Percentiles rank a stretch among this genome's conserved stretches.
Conservation (phyloP, 306 rosid genomes). For the Trichosanthes cucumerina region DNA sequence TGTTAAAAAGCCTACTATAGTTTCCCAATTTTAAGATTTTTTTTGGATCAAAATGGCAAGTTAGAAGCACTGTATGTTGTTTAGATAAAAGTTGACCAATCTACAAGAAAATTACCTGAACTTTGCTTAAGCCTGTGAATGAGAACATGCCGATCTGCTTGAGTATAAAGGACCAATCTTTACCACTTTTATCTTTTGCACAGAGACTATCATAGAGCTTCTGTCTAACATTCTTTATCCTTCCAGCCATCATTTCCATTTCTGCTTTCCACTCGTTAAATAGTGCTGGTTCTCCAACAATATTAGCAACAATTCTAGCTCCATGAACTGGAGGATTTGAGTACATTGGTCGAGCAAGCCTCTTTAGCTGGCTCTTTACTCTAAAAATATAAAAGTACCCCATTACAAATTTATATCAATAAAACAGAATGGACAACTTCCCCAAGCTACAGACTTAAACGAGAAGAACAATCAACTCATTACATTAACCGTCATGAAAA, state of each 20-base stretch:
- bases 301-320: slow-evolving; percentile 82
- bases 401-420: neutral
- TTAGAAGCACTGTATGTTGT: no score
- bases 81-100: neutral
- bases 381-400: slow-evolving; percentile 29
- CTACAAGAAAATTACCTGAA: slow-evolving; percentile 44
- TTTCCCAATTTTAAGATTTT: neutral
- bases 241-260: slow-evolving; percentile 99
- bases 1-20: neutral
- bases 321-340: slow-evolving; percentile 97
- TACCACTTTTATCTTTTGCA: slow-evolving; percentile 83
- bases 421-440: neutral
- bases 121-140: slow-evolving; percentile 70
- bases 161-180: slow-evolving; percentile 95
- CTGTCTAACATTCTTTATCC: slow-evolving; percentile 85
- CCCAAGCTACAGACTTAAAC: neutral
- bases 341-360: slow-evolving; percentile 98
- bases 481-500: neutral
- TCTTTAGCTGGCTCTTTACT: slow-evolving; percentile 92
- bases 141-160: slow-evolving; percentile 98
- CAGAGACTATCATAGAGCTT: slow-evolving; percentile 55
- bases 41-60: neutral
- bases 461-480: neutral
- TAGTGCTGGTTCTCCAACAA: slow-evolving; percentile 77
- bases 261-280: slow-evolving; percentile 89